Conservation (phyloP, 2,329 filamentous ascomycete genomes). For the Talaromyces rugulosus region DNA sequence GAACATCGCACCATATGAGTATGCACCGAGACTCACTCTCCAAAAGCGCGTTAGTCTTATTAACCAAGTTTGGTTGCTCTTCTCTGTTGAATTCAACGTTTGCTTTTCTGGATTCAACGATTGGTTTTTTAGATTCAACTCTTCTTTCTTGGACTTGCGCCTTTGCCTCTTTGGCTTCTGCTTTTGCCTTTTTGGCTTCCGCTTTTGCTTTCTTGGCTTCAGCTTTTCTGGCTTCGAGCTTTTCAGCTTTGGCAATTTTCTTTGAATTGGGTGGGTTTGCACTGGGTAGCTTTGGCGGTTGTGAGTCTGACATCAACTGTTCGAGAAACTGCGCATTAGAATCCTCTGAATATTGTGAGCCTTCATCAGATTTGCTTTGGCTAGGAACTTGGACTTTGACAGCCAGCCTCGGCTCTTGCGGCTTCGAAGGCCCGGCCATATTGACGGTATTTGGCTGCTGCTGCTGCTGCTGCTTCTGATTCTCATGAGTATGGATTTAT, state of each 20-base stretch:
- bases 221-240: not conserved
- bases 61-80: constrained; percentile 8
- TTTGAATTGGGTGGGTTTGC: not conserved
- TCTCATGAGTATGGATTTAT: not conserved
- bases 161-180: not conserved
- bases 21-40: constrained; percentile 2
- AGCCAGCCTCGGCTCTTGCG: not conserved
- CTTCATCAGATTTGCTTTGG: not conserved
- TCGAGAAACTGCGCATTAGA: not conserved
- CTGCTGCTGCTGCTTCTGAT: not conserved
- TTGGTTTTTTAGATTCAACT: not conserved
- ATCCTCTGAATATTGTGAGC: not conserved
- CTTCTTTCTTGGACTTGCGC: not conserved
- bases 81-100: not conserved
- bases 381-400: not conserved
- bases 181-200: not conserved
- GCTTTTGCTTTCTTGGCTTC: not conserved
- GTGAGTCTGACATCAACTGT: not conserved
- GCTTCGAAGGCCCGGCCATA: not conserved
- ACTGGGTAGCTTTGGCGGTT: not conserved
- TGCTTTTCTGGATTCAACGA: not conserved
- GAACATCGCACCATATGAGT: not conserved
- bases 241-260: constrained; percentile 1
- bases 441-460: not conserved
- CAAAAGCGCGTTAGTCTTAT: constrained; percentile 12